A percentile compares a stretch with the other conserved stretches of the same genome.
These are phyloP conservation scores for Hymenoscyphus fraxineus DNA, from an alignment of 2,329 filamentous ascomycete genomes.

Conservation along the genomic window DNA sequence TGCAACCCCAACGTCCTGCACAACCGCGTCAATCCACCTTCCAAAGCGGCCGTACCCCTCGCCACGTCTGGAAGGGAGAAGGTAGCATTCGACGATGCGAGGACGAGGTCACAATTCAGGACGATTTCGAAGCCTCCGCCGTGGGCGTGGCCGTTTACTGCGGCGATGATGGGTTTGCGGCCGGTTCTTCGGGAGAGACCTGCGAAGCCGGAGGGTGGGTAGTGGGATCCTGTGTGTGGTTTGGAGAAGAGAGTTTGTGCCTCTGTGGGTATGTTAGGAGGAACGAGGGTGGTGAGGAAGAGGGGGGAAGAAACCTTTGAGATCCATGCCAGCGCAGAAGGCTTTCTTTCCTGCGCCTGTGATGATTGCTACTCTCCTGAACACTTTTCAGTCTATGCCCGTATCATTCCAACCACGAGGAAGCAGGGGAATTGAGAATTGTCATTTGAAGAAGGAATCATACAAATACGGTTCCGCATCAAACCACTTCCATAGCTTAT, in stretches of 20 bases:
- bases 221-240: slow-evolving; percentile 18
- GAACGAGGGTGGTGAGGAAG: no score
- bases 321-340: slow-evolving; percentile 53
- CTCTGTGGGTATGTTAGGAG: background rate
- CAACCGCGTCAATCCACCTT: slow-evolving; percentile 45
- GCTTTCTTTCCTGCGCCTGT: slow-evolving; percentile 51
- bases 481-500: slow-evolving; percentile 49
- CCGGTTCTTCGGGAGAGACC: slow-evolving; percentile 53
- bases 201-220: slow-evolving; percentile 48
- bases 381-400: background rate
- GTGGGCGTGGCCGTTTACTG: slow-evolving; percentile 54
- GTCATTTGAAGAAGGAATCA: background rate
- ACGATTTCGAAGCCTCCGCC: slow-evolving; percentile 54
- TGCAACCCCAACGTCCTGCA: slow-evolving; percentile 44
- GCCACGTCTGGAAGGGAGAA: slow-evolving; percentile 57
- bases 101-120: slow-evolving; percentile 52
- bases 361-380: slow-evolving; percentile 42
- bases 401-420: slow-evolving; percentile 12
- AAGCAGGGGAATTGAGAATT: background rate
- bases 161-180: slow-evolving; percentile 58
- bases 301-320: slow-evolving; percentile 9
- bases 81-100: slow-evolving; percentile 48
- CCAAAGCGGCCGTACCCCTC: slow-evolving; percentile 54
- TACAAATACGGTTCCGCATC: slow-evolving; percentile 42
- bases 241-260: slow-evolving; percentile 5